Evolutionary conservation across 768 basidiomycete species (phyloP), one percentile per base, ranked within the genome.

Genomic region (Coprinopsis sp.): DNA sequence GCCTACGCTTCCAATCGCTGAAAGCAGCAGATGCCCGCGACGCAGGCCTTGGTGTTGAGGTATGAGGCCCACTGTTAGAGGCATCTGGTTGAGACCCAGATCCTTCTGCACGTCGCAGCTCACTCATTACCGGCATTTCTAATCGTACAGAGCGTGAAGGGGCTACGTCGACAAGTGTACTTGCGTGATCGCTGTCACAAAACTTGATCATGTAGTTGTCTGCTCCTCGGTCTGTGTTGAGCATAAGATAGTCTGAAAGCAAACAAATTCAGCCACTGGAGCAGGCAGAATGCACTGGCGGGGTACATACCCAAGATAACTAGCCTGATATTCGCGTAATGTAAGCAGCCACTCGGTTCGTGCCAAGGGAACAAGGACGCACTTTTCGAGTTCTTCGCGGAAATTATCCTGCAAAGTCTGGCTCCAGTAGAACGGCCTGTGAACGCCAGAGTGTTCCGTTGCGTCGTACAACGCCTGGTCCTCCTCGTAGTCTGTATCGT

Each of bases 141-240:
- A 78, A 72, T 7, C 74, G 74, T 30, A 78, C 73, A 12, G 81
- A 81, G 24, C 79, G 81, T 33, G 84, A 78, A 8, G 89, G 89
- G 1, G 87, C 88, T 21, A 88, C 81, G 49, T 89, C 84, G 23
- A 91, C 82, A 34, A 87, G 72, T 59, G 86, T n/a, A n/a, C n/a
- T 89, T 52, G 89, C 87, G 47, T 87, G 85, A 31, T 79, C 81
- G 34, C 77, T 84, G 65, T 88, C 86, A 60, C 90, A 91, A 59
- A 84, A 89, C 62, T 89, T 91, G 66, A 92, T 86, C 90, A 92
- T 92, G 64, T 87, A 92, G 62, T 91, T 91, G 68, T 91, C 90
- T 1, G 88, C 84, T 29, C 77, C 84, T 41, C 91, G 81, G 60
- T 92, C 91, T 16, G 92, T 94, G 62, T 93, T 94, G 43, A 91